Conservation (phyloP, 208 protist species). For the Trypanosoma caninum region DNA sequence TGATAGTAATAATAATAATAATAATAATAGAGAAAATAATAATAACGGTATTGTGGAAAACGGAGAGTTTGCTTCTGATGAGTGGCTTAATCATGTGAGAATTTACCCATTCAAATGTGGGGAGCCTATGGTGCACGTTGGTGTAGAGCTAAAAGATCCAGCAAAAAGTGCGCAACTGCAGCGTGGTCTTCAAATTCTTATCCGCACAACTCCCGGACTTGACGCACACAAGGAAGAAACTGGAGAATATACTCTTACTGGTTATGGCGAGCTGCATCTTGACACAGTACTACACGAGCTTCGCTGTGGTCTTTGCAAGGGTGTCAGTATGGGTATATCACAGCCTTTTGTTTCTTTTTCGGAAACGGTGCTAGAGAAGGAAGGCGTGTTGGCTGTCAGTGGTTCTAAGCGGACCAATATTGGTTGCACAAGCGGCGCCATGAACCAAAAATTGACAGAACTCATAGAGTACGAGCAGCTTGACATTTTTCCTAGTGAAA, state of each 20-base stretch:
- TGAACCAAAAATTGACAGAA: slow-evolving; percentile 34
- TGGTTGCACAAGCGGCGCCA: slow-evolving; percentile 48
- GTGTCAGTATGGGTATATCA: slow-evolving; percentile 60
- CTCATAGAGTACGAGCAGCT: slow-evolving; percentile 56
- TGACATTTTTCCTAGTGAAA: slow-evolving; percentile 30
- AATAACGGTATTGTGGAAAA: not conserved
- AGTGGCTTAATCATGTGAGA: slow-evolving; percentile 47
- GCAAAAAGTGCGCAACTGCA: slow-evolving; percentile 94
- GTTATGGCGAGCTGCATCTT: slow-evolving; percentile 99
- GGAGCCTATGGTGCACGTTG: slow-evolving; percentile 90
- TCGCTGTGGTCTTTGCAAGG: slow-evolving; percentile 64
- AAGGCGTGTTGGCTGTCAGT: slow-evolving; percentile 66
- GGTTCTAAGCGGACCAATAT: slow-evolving; percentile 36
- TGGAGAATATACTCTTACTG: slow-evolving; percentile 97
- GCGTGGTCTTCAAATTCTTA: slow-evolving; percentile 90
- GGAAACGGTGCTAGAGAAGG: slow-evolving; percentile 96
- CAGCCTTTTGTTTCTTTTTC: slow-evolving; percentile 97
- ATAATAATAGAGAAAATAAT: no score
- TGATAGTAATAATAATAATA: not conserved
- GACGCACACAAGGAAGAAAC: slow-evolving; percentile 95
- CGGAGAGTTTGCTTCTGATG: slow-evolving; percentile 19
- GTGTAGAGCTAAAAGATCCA: slow-evolving; percentile 96
- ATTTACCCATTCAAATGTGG: slow-evolving; percentile 32
- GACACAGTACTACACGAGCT: slow-evolving; percentile 98
- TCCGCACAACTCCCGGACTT: slow-evolving; percentile 89